Conservation (phyloP, 2,329 filamentous ascomycete species). For the Elsinoe arachidis region DNA sequence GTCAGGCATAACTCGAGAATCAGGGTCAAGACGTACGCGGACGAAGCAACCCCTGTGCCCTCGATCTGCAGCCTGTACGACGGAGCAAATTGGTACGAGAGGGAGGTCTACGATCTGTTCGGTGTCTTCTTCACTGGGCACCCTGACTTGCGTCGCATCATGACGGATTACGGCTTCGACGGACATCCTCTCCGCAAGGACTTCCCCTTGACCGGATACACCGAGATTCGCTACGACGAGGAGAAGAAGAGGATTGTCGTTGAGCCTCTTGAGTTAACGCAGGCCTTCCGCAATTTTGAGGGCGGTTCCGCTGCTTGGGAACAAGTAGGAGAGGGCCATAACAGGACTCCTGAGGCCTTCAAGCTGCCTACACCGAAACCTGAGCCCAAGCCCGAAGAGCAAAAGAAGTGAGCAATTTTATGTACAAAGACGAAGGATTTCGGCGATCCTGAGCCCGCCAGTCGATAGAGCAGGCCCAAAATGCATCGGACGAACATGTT, state of each 20-base stretch:
- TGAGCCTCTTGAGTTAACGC: slow-evolving; percentile 92
- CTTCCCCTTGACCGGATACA: slow-evolving; percentile 96
- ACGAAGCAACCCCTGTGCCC: slow-evolving; percentile 88
- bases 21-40: slow-evolving; percentile 96
- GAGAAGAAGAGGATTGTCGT: slow-evolving; percentile 99
- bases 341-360: slow-evolving; percentile 76
- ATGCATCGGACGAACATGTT: not conserved
- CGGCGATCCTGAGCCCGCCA: not conserved
- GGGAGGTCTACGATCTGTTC: slow-evolving; percentile 95
- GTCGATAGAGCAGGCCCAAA: not conserved
- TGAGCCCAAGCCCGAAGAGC: slow-evolving; percentile 80
- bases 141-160: slow-evolving; percentile 91
- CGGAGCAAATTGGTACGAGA: slow-evolving; percentile 97
- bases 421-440: slow-evolving; percentile 4
- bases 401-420: slow-evolving; percentile 66
- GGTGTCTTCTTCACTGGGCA: slow-evolving; percentile 95
- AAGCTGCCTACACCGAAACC: slow-evolving; percentile 94
- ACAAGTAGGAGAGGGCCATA: slow-evolving; percentile 61
- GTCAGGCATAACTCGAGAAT: slow-evolving; percentile 95
- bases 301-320: slow-evolving; percentile 55
- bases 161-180: slow-evolving; percentile 99
- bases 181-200: slow-evolving; percentile 96
- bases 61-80: slow-evolving; percentile 81
- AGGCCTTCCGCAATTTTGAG: slow-evolving; percentile 98
- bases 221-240: slow-evolving; percentile 94